Evolutionary conservation across 257 asterid species (phyloP).

Genomic region (Penstemon newberryi): DNA sequence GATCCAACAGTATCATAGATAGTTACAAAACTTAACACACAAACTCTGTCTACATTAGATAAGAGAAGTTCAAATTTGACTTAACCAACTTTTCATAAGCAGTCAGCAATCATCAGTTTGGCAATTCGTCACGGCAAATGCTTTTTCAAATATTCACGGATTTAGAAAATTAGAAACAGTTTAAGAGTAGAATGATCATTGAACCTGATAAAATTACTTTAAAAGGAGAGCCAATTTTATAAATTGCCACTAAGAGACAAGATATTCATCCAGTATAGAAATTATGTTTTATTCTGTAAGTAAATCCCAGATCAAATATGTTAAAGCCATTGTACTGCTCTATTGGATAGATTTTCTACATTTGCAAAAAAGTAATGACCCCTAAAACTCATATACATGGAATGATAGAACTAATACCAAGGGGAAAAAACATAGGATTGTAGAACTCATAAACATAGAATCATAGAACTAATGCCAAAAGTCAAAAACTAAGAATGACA

Average conservation of each 20-base stretch:
- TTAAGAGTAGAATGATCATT: too few relatives aligned
- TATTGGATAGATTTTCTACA: too few relatives aligned
- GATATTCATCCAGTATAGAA: background rate
- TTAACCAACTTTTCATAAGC: background rate
- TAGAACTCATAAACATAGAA: too few relatives aligned
- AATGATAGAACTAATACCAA: too few relatives aligned
- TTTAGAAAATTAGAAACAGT: background rate
- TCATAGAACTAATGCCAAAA: too few relatives aligned
- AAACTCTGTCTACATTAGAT: background rate
- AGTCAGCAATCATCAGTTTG: background rate
- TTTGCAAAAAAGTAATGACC: too few relatives aligned
- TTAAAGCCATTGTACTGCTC: background rate
- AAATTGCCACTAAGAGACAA: background rate
- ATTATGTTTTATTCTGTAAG: background rate
- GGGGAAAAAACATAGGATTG: too few relatives aligned
- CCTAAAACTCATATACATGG: too few relatives aligned
- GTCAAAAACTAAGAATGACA: too few relatives aligned
- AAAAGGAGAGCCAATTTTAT: background rate
- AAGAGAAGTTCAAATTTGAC: background rate
- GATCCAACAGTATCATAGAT: background rate
- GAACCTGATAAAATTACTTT: too few relatives aligned
- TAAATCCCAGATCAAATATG: background rate
- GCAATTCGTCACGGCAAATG: background rate
- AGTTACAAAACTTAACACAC: background rate
- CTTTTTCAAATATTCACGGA: background rate